Conservation (phyloP, 2,329 filamentous ascomycete species). For the Aquanectria penicillioides region DNA sequence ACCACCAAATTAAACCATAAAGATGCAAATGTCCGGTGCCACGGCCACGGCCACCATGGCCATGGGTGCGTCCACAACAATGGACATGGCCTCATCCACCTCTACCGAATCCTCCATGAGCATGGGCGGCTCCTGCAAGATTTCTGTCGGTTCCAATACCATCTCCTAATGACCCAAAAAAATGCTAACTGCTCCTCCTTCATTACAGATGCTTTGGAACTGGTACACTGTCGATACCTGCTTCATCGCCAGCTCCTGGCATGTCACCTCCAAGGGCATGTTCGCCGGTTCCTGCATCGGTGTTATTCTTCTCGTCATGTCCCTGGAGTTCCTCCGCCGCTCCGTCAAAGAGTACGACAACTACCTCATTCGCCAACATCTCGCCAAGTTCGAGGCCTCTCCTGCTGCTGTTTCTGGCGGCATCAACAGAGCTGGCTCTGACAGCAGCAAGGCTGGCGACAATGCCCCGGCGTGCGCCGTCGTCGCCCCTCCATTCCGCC, state of each 20-base stretch:
- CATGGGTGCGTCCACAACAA: slow-evolving; percentile 28
- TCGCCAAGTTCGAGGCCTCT: slow-evolving; percentile 44
- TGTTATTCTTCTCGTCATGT: slow-evolving; percentile 76
- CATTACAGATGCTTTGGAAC: slow-evolving; percentile 79
- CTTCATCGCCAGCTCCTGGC: slow-evolving; percentile 77
- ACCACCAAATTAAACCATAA: slow-evolving; percentile 3
- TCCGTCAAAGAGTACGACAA: slow-evolving; percentile 77
- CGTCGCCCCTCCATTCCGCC: slow-evolving; percentile 56
- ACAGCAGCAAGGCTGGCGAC: slow-evolving; percentile 36
- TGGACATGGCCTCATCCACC: slow-evolving; percentile 34
- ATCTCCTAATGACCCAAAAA: too few relatives aligned
- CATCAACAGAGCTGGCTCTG: slow-evolving; percentile 25
- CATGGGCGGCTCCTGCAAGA: slow-evolving; percentile 48
- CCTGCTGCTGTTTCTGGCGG: slow-evolving; percentile 18
- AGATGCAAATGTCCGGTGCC: slow-evolving; percentile 27
- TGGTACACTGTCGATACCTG: slow-evolving; percentile 77
- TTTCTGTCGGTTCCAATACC: slow-evolving; percentile 46
- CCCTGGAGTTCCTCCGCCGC: slow-evolving; percentile 78
- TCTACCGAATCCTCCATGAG: slow-evolving; percentile 24
- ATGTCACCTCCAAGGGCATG: slow-evolving; percentile 73
- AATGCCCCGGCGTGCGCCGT: slow-evolving; percentile 19
- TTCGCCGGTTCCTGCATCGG: slow-evolving; percentile 86
- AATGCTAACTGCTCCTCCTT: background rate
- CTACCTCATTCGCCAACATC: slow-evolving; percentile 66
- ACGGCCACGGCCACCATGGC: slow-evolving; percentile 20